Base-by-base conservation (phyloP, 1,284 basidiomycete species). In the Cystobasidium sp. region DNA sequence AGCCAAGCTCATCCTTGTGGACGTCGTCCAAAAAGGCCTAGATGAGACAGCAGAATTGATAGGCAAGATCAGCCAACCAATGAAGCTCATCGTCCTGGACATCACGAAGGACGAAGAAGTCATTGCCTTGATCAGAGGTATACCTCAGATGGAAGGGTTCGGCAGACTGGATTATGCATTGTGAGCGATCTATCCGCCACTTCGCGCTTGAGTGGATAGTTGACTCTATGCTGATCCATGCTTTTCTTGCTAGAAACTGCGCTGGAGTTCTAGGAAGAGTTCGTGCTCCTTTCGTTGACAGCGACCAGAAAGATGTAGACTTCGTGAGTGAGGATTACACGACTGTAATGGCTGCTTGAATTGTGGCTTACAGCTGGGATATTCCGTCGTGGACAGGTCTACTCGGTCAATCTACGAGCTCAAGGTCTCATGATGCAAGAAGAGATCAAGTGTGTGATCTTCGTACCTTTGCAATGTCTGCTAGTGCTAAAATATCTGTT, bases 131-230 rank as follows among this genome's bases (percentile, higher is more conserved):
- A 64, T 71, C 46, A 59, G 61, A 9, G 58, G 49, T 18, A 71
- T 71, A 20, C 69, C 69, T 31, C 47, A 59, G 39, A 52, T 63
- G 43, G 39, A 51, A 22, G 61, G 61, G 16, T 71, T 71, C 22
- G 69, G 69, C 39, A 61, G 69, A 20, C 37, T 71, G 3, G 69
- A 71, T 39, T 71, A 71, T 37, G 68, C 56, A n/a, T 58, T 61
- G 68, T 70, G 37, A 52, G 68, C 46, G 5, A 12, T 20, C 18
- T 41, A 8, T 18, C 24, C 37, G 56, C 16, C 18, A 41, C 18
- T 22, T 53, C 24, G 9, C 9, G 9, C 12, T 18, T 53, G 12
- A 18, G 39, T 41, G 4, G 22, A 18, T 31, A 43, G 1, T 12
- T 22, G 24, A n/a, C 14, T n/a, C 16, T 18, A 56, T 24, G 8